phyloP scores from a whole-genome alignment of 208 protist species.

The Vickermania spadyakhi region DNA sequence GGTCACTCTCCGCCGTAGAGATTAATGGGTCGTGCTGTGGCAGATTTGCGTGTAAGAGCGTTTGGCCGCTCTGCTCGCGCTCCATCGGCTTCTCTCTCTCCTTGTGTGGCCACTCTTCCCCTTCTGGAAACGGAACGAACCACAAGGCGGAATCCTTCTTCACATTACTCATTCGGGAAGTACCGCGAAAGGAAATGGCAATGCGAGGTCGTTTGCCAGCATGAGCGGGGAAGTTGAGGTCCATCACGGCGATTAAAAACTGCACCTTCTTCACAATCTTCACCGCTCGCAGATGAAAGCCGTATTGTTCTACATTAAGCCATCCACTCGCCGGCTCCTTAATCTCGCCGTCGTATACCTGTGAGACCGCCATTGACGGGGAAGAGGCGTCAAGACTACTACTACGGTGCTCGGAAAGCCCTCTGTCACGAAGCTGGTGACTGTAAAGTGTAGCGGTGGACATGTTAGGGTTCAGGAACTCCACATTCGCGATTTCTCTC shows the following conservation, averaged over 20 bases:
- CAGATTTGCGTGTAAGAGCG: not conserved
- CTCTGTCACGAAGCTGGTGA: not conserved
- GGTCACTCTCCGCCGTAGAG: not conserved
- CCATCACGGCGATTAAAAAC: constrained; percentile 59
- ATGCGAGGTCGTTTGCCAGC: constrained; percentile 58
- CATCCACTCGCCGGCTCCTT: constrained; percentile 4
- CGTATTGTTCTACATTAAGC: constrained; percentile 79
- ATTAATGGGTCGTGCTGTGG: not conserved
- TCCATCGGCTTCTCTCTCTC: not conserved
- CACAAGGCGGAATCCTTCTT: constrained; percentile 53
- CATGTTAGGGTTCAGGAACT: not conserved
- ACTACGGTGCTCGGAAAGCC: not conserved
- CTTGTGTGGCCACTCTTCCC: not conserved
- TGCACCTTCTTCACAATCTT: constrained; percentile 56
- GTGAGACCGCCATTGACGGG: constrained; percentile 13
- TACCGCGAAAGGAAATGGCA: constrained; percentile 84
- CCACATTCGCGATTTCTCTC: not conserved
- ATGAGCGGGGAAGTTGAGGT: constrained; percentile 25
- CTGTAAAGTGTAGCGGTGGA: not conserved
- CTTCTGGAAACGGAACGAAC: not conserved
- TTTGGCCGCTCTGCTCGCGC: not conserved
- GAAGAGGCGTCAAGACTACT: not conserved
- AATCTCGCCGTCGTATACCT: not conserved
- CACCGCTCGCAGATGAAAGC: constrained; percentile 51
- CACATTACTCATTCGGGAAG: constrained; percentile 69